Percentiles rank a stretch among this genome's conserved stretches.
Evolutionary conservation across 202 grass and related monocot species (phyloP).

Genomic region (Zoysia matrella): DNA sequence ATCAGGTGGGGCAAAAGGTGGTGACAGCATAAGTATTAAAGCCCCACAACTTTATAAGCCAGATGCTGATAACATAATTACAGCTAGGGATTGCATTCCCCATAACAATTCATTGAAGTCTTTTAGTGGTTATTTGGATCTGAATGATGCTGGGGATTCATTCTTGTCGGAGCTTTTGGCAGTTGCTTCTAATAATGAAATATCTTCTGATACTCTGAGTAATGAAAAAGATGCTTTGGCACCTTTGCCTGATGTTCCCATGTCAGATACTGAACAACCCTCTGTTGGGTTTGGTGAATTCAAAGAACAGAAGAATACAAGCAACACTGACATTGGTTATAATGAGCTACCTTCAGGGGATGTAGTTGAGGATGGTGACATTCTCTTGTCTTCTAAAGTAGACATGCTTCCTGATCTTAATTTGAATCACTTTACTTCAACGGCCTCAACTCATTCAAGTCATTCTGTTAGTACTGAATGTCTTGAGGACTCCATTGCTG

Average conservation of each 20-base stretch:
- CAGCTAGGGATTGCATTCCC: slow-evolving; percentile 9
- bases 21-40: slow-evolving; percentile 20
- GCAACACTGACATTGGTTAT: neutral
- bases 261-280: slow-evolving; percentile 26
- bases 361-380: slow-evolving; percentile 30
- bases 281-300: slow-evolving; percentile 28
- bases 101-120: slow-evolving; percentile 24
- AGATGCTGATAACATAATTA: slow-evolving; percentile 29
- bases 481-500: slow-evolving; percentile 76
- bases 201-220: slow-evolving; percentile 22
- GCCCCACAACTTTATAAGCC: slow-evolving; percentile 23
- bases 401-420: slow-evolving; percentile 60
- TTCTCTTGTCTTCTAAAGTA: slow-evolving; percentile 36
- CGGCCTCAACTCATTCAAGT: slow-evolving; percentile 55
- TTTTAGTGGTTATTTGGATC: slow-evolving; percentile 29
- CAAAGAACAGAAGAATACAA: slow-evolving; percentile 20
- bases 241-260: slow-evolving; percentile 13
- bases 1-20: neutral
- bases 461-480: slow-evolving; percentile 59
- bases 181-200: slow-evolving; percentile 8
- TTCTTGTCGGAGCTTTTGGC: neutral
- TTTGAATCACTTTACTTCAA: slow-evolving; percentile 42
- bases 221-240: slow-evolving; percentile 32
- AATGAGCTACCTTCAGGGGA: slow-evolving; percentile 20
- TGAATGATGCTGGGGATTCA: neutral